Percentiles rank a stretch among this genome's conserved stretches.
Evolutionary conservation across 2,329 filamentous ascomycete species (phyloP).

Genomic region (Emmonsia crescens): DNA sequence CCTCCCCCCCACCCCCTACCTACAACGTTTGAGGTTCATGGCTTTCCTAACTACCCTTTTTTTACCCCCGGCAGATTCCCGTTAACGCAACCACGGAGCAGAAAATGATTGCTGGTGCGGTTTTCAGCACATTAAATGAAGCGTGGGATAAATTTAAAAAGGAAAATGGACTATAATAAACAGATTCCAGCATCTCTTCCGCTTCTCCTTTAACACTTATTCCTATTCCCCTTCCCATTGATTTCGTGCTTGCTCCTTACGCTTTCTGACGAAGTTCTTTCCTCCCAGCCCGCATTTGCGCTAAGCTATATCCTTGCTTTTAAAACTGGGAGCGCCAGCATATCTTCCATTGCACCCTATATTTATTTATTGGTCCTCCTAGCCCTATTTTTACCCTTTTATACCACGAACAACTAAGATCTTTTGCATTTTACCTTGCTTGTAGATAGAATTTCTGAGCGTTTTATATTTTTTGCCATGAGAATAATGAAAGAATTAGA

Average conservation of each 20-base stretch:
- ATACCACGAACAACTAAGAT: background rate
- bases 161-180: slow-evolving; percentile 46
- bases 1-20: background rate
- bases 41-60: slow-evolving; percentile 8
- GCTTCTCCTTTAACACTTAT: background rate
- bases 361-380: background rate
- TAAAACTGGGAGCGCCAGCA: background rate
- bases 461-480: background rate
- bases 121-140: slow-evolving; percentile 55
- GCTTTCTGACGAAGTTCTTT: background rate
- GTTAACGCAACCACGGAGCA: slow-evolving; percentile 56
- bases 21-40: background rate
- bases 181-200: background rate
- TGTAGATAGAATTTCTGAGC: background rate
- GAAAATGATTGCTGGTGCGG: slow-evolving; percentile 54
- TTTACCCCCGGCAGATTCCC: slow-evolving; percentile 38
- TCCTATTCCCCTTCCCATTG: slow-evolving; percentile 1
- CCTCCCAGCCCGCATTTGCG: background rate
- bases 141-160: slow-evolving; percentile 59
- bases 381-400: background rate
- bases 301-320: background rate
- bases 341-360: background rate
- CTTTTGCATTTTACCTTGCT: background rate
- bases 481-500: background rate
- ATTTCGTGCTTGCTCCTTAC: background rate